Evolutionary conservation across 176 grass and related monocot species (phyloP), one percentile per base, ranked within the genome.

Genomic region (Avena eriantha): DNA sequence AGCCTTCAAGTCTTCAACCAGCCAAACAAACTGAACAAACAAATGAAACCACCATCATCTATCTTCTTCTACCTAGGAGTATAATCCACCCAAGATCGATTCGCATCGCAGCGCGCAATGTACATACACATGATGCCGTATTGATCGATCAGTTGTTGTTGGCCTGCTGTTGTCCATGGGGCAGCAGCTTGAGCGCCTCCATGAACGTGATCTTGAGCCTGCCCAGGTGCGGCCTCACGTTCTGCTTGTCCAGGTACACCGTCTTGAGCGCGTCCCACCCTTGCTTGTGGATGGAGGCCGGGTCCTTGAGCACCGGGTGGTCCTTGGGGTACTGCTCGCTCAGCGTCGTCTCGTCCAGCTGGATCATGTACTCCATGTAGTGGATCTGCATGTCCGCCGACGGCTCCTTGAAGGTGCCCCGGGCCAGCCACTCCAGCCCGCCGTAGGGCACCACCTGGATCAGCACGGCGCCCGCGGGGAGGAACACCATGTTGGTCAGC

Each of bases 401-500:
- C 0, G 96, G 96, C 23, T 98, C 92, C 88, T 67, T n/a, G 88
- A 98, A 98, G 14, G 92, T 96, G 34, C 92, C 87, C 1, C 88
- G 84, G 4, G 97, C 92, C 2, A 98, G 87, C 97, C 97, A 98
- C 50, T 93, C 92, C 7, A 96, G 90, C 33, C 92, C 92, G 31
- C 97, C 97, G 50, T 85, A 92, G 4, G 97, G 97, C 21, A 98
- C 90, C 56, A 98, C 88, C 90, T 98, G 97, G 14, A 98, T 87
- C 4, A 98, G 80, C 83, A 98, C 97, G 2, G 97, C 94, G 14
- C 97, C 74, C 26, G 74, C 49, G 26, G 97, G 94, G 10, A 98
- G 86, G 92, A 98, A 98, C 31, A 98, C 88, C 97, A 98, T 96
- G 90, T 96, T 93, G 69, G 97, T 93, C 24, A 98, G 91, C 53